Evolutionary conservation across 768 basidiomycete species (phyloP).

Genomic region (Rhizopogon vulgaris): DNA sequence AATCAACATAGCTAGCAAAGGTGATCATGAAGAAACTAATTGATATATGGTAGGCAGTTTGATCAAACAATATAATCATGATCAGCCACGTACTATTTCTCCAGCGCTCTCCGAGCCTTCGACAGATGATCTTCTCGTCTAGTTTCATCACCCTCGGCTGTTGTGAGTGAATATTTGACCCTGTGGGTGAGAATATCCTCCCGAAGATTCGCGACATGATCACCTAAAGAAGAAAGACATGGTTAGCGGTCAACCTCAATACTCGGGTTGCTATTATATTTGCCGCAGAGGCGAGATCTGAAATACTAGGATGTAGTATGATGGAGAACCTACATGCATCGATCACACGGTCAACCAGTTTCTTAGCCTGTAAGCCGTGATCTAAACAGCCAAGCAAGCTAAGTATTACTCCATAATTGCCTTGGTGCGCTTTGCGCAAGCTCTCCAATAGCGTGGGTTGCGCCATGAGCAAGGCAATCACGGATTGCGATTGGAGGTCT

Average conservation of each 20-base stretch:
- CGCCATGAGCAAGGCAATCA: constrained; percentile 77
- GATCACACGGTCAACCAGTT: constrained; percentile 83
- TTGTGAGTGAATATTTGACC: constrained; percentile 79
- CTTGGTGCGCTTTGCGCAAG: constrained; percentile 84
- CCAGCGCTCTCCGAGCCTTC: constrained; percentile 69
- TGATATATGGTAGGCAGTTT: background rate
- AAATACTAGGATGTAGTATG: background rate
- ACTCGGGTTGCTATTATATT: background rate
- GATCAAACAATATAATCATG: background rate
- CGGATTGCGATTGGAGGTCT: constrained; percentile 75
- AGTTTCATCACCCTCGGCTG: constrained; percentile 58
- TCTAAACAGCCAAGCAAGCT: constrained; percentile 92
- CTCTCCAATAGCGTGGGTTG: constrained; percentile 80
- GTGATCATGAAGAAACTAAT: constrained; percentile 88
- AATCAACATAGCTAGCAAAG: constrained; percentile 83
- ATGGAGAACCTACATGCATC: constrained; percentile 49
- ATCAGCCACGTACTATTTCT: constrained; percentile 76
- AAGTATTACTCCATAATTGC: constrained; percentile 87
- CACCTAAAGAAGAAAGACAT: constrained; percentile 42
- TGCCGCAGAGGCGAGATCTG: background rate
- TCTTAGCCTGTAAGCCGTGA: constrained; percentile 79
- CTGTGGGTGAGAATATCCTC: constrained; percentile 84
- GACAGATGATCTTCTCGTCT: constrained; percentile 45
- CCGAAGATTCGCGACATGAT: constrained; percentile 86
- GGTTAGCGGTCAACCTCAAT: constrained; percentile 4